phyloP scores from a whole-genome alignment of 2,329 filamentous ascomycete genomes.

The Zymoseptoria ardabiliae region DNA sequence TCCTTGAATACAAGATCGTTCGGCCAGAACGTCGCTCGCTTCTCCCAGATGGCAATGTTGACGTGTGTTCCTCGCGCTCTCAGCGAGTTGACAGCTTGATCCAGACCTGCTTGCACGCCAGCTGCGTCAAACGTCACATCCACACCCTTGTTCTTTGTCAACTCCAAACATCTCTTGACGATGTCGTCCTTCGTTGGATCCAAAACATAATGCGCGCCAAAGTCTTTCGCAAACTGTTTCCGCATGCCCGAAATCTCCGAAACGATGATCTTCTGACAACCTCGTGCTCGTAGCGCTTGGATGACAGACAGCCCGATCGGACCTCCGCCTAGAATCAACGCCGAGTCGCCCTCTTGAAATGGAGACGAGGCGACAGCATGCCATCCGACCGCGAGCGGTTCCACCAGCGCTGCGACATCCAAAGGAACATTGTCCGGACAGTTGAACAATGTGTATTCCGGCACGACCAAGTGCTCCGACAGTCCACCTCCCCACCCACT shows the following conservation, averaged over 20 bases:
- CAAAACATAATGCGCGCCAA: constrained; percentile 45
- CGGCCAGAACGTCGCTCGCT: constrained; percentile 41
- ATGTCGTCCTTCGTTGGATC: constrained; percentile 45
- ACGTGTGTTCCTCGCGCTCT: constrained; percentile 46
- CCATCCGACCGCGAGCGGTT: constrained; percentile 50
- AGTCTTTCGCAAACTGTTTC: constrained; percentile 43
- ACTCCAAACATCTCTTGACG: constrained; percentile 35
- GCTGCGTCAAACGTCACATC: constrained; percentile 48
- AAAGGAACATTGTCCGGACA: constrained; percentile 46
- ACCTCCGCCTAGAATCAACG: constrained; percentile 46
- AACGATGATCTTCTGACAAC: constrained; percentile 45
- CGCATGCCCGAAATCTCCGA: constrained; percentile 44
- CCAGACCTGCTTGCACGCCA: constrained; percentile 45
- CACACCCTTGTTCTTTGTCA: constrained; percentile 41
- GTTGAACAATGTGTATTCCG: constrained; percentile 39
- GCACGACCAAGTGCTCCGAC: constrained; percentile 46
- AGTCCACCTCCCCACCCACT: constrained; percentile 48
- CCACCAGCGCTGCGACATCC: constrained; percentile 46
- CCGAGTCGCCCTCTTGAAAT: constrained; percentile 40
- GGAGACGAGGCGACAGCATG: constrained; percentile 47
- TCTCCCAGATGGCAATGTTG: constrained; percentile 52
- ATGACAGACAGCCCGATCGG: constrained; percentile 48
- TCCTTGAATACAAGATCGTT: constrained; percentile 49
- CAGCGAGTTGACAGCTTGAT: constrained; percentile 43
- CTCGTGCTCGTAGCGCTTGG: constrained; percentile 38